Conservation (phyloP, 2,329 filamentous ascomycete species). For the Endoconidiophora polonica region DNA sequence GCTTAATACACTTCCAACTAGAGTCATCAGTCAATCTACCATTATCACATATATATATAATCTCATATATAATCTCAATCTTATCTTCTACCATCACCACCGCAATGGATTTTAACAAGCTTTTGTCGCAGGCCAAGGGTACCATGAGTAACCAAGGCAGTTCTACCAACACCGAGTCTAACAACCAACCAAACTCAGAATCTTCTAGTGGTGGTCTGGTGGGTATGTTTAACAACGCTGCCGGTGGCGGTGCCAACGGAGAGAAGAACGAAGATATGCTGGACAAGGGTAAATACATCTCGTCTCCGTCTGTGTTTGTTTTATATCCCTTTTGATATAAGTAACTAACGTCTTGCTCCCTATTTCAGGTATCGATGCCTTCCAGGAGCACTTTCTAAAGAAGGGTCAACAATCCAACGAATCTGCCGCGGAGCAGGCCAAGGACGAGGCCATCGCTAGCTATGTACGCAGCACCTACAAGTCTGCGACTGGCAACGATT, state of each 20-base stretch:
- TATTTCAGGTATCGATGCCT: constrained; percentile 50
- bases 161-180: constrained; percentile 10
- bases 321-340: background rate
- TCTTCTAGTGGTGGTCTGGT: constrained; percentile 38
- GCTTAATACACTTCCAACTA: no score
- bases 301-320: background rate
- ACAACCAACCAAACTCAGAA: constrained; percentile 19
- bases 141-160: constrained; percentile 6
- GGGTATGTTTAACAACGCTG: constrained; percentile 53
- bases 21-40: background rate
- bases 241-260: constrained; percentile 54
- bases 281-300: constrained; percentile 48
- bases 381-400: constrained; percentile 60
- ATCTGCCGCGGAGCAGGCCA: constrained; percentile 60
- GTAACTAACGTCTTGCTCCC: background rate
- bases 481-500: constrained; percentile 45
- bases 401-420: constrained; percentile 57
- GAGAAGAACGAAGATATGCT: constrained; percentile 74
- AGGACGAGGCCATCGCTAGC: constrained; percentile 64
- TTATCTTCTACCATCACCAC: background rate
- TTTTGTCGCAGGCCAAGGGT: constrained; percentile 14
- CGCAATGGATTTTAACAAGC: constrained; percentile 12
- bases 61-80: background rate
- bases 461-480: constrained; percentile 59
- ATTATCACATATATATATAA: background rate